These are phyloP conservation scores for Hypoxylon sp. DNA, from an alignment of 2,329 filamentous ascomycete species.

Conservation along the genomic window DNA sequence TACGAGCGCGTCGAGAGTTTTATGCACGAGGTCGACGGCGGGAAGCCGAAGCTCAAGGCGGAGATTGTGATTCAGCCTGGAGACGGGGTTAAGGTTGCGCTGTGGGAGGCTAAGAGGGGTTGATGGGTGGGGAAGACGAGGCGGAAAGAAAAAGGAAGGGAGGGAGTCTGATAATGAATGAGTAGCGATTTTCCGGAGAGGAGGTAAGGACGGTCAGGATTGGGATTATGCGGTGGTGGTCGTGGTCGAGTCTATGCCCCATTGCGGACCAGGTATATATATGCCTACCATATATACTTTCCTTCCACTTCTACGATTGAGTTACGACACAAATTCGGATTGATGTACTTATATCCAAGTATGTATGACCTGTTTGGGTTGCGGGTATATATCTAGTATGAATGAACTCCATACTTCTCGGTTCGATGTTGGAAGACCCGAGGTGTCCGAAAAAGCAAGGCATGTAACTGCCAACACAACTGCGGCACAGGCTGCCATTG, in stretches of 20 bases:
- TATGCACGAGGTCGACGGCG: slow-evolving; percentile 69
- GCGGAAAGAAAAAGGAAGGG: neutral
- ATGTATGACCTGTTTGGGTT: neutral
- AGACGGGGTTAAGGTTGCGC: slow-evolving; percentile 70
- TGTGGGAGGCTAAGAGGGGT: slow-evolving; percentile 63
- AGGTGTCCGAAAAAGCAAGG: neutral
- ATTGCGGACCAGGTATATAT: neutral
- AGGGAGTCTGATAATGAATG: neutral
- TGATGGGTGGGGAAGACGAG: neutral
- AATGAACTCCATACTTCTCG: neutral
- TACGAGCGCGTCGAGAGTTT: slow-evolving; percentile 74
- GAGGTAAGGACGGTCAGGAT: too few relatives aligned
- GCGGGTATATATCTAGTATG: neutral
- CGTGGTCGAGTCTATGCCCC: neutral
- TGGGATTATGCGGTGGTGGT: neutral
- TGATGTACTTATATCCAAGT: neutral
- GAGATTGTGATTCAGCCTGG: slow-evolving; percentile 73
- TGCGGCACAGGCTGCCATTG: neutral
- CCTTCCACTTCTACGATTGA: neutral
- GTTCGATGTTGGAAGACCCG: neutral
- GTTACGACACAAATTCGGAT: neutral
- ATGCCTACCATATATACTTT: neutral
- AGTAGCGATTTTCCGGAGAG: neutral
- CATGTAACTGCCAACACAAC: neutral
- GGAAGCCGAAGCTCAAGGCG: slow-evolving; percentile 67